Evolutionary conservation across 495 filamentous ascomycete species (phyloP).

Genomic region (Recurvomyces mirabilis): DNA sequence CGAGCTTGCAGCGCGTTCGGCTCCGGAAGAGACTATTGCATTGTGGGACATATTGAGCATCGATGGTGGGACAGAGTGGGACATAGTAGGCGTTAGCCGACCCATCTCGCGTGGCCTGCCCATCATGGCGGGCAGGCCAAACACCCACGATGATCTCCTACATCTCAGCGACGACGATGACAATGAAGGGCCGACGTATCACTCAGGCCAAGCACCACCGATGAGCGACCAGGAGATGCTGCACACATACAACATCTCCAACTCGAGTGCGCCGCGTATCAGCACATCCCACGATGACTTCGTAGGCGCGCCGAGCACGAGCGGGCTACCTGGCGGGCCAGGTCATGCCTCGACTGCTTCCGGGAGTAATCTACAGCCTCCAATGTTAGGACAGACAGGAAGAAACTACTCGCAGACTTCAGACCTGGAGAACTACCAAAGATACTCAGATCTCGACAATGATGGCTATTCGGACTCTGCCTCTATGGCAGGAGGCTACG

Average conservation of each 20-base stretch:
- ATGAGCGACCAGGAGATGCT: slow-evolving; percentile 69
- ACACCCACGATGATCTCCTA: slow-evolving; percentile 46
- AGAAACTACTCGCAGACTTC: slow-evolving; percentile 74
- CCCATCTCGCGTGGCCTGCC: too few species aligned
- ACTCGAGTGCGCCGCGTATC: slow-evolving; percentile 56
- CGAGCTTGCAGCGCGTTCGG: too few species aligned
- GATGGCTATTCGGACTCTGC: slow-evolving; percentile 32
- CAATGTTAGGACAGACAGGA: slow-evolving; percentile 25
- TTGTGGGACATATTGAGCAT: too few species aligned
- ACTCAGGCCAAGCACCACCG: slow-evolving; percentile 56
- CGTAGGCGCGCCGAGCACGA: slow-evolving; percentile 49
- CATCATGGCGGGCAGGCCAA: slow-evolving; percentile 62
- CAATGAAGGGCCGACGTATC: slow-evolving; percentile 57
- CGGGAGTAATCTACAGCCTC: slow-evolving; percentile 21
- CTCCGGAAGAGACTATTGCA: too few species aligned
- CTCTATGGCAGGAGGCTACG: slow-evolving; percentile 34
- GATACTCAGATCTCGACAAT: slow-evolving; percentile 80
- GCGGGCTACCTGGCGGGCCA: slow-evolving; percentile 44
- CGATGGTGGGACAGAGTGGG: too few species aligned
- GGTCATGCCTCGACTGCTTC: slow-evolving; percentile 24
- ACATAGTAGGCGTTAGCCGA: too few species aligned
- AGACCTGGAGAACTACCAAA: slow-evolving; percentile 71
- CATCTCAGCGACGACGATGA: slow-evolving; percentile 66
- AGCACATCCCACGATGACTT: slow-evolving; percentile 94
- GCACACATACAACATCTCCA: slow-evolving; percentile 55